phyloP scores from a whole-genome alignment of 257 asterid genomes.

The Solanum sitiens region DNA sequence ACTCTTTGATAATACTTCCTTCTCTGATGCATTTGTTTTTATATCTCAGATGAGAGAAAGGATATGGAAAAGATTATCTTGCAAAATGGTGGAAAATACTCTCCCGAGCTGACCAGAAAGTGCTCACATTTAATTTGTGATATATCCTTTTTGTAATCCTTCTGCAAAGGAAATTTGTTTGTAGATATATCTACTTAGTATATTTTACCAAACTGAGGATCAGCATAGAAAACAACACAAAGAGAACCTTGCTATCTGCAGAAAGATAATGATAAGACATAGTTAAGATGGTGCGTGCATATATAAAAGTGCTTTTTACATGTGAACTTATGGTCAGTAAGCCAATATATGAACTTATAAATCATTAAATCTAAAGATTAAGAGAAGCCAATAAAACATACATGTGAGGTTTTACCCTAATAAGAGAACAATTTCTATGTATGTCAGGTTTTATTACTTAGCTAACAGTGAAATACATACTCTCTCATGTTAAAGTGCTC shows the following conservation, averaged over 20 bases:
- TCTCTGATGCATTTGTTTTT: background rate
- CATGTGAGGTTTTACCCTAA: background rate
- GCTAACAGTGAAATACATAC: background rate
- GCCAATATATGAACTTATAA: background rate
- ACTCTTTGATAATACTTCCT: background rate
- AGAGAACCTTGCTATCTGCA: background rate
- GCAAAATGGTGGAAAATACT: constrained; percentile 87
- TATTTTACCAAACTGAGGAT: background rate
- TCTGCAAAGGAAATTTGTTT: background rate
- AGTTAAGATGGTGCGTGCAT: background rate
- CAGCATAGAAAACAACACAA: background rate
- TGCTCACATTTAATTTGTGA: constrained; percentile 90
- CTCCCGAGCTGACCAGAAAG: constrained; percentile 74
- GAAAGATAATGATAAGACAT: background rate
- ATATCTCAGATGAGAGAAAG: constrained; percentile 61
- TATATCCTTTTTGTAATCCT: constrained; percentile 51
- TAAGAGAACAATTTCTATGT: background rate
- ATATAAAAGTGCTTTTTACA: background rate
- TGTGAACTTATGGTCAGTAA: background rate
- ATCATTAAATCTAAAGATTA: background rate
- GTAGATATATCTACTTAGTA: background rate
- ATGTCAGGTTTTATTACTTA: background rate
- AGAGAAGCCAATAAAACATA: background rate
- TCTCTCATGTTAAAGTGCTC: background rate
- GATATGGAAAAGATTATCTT: constrained; percentile 62